Percentiles rank a stretch among this genome's conserved stretches.
phyloP scores from a whole-genome alignment of 768 basidiomycete genomes.

The Tylopilus vinaceipallidus region DNA sequence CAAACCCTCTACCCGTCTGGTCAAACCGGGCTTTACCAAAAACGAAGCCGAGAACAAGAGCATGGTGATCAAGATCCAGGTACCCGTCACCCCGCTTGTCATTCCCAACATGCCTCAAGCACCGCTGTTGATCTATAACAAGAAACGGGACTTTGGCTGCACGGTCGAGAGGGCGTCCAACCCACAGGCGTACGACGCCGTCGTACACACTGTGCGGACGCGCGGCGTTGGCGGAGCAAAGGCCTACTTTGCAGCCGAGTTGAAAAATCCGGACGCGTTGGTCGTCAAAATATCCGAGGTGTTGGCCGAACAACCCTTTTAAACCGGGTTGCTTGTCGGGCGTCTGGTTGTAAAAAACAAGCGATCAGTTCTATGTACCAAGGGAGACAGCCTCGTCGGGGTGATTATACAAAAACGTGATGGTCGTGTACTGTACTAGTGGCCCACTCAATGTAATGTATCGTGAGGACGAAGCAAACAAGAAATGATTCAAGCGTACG shows the following conservation, averaged over 20 bases:
- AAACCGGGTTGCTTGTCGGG: not conserved
- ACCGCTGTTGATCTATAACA: constrained; percentile 46
- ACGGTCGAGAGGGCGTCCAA: constrained; percentile 33
- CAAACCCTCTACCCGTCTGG: constrained; percentile 15
- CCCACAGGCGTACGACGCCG: constrained; percentile 39
- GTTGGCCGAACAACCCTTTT: constrained; percentile 58
- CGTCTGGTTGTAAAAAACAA: not conserved
- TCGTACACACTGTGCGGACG: constrained; percentile 39
- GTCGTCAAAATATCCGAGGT: constrained; percentile 51
- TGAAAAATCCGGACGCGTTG: constrained; percentile 45
- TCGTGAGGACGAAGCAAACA: not conserved
- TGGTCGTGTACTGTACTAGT: not conserved
- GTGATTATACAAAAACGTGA: not conserved
- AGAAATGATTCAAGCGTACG: not conserved
- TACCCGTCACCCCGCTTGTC: constrained; percentile 30
- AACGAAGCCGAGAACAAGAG: constrained; percentile 34
- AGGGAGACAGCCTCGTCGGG: not conserved
- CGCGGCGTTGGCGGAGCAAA: constrained; percentile 44
- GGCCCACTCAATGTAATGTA: not conserved
- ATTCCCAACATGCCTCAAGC: constrained; percentile 10
- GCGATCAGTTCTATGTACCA: too few species aligned
- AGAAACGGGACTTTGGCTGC: constrained; percentile 54
- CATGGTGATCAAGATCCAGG: constrained; percentile 55
- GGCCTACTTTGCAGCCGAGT: constrained; percentile 54
- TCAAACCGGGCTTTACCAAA: constrained; percentile 22